Evolutionary conservation across 345 rosid species (phyloP).

Genomic region (Aegle marmelos): DNA sequence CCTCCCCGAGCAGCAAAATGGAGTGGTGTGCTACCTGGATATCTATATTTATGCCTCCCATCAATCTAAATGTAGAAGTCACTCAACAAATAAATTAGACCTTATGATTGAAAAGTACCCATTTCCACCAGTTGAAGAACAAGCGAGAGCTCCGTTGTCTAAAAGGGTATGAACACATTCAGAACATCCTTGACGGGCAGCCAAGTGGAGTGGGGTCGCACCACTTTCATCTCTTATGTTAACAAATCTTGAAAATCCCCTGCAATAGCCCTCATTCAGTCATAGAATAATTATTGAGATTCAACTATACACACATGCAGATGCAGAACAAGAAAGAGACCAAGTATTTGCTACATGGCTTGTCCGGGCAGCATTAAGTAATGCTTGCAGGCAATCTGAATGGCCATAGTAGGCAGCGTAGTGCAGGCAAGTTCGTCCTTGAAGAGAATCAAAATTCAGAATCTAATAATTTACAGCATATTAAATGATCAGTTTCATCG

Average conservation of each 20-base stretch:
- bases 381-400: conserved; percentile 35
- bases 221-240: conserved; percentile 52
- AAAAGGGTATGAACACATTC: conserved; percentile 46
- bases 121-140: conserved; percentile 51
- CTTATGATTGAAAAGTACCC: conserved; percentile 32
- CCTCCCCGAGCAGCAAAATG: conserved; percentile 46
- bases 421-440: conserved; percentile 40
- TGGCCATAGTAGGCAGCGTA: conserved; percentile 38
- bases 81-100: not conserved
- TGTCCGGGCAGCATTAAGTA: conserved; percentile 30
- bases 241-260: conserved; percentile 58
- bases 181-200: conserved; percentile 45
- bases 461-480: conserved; percentile 10
- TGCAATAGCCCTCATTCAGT: conserved; percentile 12
- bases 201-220: conserved; percentile 53
- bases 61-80: not conserved
- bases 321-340: conserved; percentile 4
- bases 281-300: not conserved
- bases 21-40: conserved; percentile 41
- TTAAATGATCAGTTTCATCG: not conserved
- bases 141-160: conserved; percentile 56
- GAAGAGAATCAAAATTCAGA: conserved; percentile 27
- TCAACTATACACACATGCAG: not conserved
- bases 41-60: conserved; percentile 15
- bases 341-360: conserved; percentile 33